Percentiles rank a stretch among this genome's conserved stretches.
phyloP scores from a whole-genome alignment of 2,329 filamentous ascomycete genomes.

The Hypoxylon sp. region DNA sequence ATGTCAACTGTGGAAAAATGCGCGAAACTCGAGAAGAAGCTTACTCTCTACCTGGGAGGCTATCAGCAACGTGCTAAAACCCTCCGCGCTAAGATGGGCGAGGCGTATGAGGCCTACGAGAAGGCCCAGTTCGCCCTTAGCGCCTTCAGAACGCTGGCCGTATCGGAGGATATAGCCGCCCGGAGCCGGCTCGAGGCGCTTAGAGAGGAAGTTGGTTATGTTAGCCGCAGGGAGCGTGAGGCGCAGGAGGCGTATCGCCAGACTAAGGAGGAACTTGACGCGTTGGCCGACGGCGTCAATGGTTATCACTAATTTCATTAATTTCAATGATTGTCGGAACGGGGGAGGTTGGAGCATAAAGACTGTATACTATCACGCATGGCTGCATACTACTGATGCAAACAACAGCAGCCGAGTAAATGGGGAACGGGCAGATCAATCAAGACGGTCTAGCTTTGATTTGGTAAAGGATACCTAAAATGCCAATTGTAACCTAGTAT shows the following conservation, averaged over 20 bases:
- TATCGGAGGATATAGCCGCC: constrained; percentile 84
- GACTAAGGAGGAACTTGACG: constrained; percentile 81
- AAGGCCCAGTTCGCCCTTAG: constrained; percentile 79
- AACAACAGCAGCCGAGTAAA: neutral
- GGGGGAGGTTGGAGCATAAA: neutral
- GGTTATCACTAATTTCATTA: constrained; percentile 56
- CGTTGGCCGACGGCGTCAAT: constrained; percentile 60
- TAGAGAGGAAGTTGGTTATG: constrained; percentile 84
- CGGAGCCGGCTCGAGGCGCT: constrained; percentile 78
- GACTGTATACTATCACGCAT: constrained; percentile 33
- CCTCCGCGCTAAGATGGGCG: constrained; percentile 81
- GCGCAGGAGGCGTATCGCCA: constrained; percentile 87
- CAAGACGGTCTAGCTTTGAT: neutral
- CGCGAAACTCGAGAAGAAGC: constrained; percentile 93
- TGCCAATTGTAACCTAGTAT: constrained; percentile 11
- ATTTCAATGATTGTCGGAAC: neutral
- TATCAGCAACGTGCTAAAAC: constrained; percentile 89
- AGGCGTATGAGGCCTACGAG: constrained; percentile 79
- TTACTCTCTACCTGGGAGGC: constrained; percentile 87
- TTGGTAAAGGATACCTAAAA: constrained; percentile 8
- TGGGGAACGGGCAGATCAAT: neutral
- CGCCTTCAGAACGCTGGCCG: constrained; percentile 80
- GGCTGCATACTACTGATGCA: neutral
- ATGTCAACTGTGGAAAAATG: constrained; percentile 81
- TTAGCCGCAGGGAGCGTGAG: constrained; percentile 86